These are phyloP conservation scores for Talaromyces rugulosus DNA, from an alignment of 2,329 filamentous ascomycete species.

Conservation along the genomic window DNA sequence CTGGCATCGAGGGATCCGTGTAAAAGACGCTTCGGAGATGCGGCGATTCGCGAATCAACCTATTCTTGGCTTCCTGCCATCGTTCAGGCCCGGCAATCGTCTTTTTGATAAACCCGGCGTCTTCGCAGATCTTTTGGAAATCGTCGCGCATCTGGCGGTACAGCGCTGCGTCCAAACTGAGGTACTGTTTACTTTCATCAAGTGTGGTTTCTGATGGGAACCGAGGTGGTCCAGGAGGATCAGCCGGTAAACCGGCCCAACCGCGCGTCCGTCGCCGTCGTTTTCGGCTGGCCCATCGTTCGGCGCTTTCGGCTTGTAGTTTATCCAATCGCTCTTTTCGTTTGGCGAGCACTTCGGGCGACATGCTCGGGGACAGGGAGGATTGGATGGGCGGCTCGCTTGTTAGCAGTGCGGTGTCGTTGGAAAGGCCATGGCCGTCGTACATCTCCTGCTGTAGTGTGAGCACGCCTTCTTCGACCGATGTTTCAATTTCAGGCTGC, in stretches of 20 bases:
- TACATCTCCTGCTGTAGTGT: constrained; percentile 38
- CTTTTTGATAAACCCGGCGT: constrained; percentile 68
- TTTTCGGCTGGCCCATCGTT: constrained; percentile 61
- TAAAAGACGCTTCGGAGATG: constrained; percentile 62
- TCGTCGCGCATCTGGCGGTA: constrained; percentile 63
- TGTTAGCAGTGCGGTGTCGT: constrained; percentile 23
- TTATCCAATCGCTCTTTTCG: constrained; percentile 51
- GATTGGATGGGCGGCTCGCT: constrained; percentile 18
- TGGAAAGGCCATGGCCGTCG: constrained; percentile 23
- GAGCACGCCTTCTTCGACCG: constrained; percentile 34
- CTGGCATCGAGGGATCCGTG: constrained; percentile 46
- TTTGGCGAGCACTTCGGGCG: constrained; percentile 49
- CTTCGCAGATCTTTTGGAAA: constrained; percentile 67
- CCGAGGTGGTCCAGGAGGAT: constrained; percentile 64
- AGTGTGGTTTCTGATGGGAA: constrained; percentile 81
- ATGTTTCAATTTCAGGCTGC: constrained; percentile 2
- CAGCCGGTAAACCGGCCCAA: constrained; percentile 65
- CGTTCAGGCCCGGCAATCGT: constrained; percentile 66
- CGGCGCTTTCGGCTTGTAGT: constrained; percentile 57
- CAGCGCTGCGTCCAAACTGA: constrained; percentile 58
- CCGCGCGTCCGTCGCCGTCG: constrained; percentile 63
- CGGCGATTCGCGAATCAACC: constrained; percentile 59
- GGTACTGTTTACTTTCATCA: constrained; percentile 68
- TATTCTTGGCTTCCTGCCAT: constrained; percentile 68
- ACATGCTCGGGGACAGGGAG: constrained; percentile 30